Conservation (phyloP, 257 asterid species). For the Solanum ossicruentum region DNA sequence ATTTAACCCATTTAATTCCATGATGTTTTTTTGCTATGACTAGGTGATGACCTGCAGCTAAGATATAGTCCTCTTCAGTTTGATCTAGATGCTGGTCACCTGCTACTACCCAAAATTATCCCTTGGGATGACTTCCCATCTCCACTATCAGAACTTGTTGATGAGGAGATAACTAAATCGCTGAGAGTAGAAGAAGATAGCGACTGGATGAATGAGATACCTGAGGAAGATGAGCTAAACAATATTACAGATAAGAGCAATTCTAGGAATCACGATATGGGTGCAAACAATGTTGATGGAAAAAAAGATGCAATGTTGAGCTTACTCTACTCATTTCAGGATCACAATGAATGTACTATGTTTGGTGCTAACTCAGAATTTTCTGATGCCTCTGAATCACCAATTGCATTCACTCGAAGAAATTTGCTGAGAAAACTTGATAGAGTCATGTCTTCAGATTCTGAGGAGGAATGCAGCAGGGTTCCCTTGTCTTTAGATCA, state of each 20-base stretch:
- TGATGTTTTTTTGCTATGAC: conserved; percentile 1
- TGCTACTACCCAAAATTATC: conserved; percentile 52
- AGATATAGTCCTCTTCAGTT: conserved; percentile 48
- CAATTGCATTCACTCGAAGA: conserved; percentile 34
- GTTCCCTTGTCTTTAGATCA: conserved; percentile 22
- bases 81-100: conserved; percentile 83
- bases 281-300: conserved; percentile 27
- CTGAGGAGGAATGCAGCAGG: conserved; percentile 53
- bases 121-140: conserved; percentile 52
- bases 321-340: conserved; percentile 27
- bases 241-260: conserved; percentile 4
- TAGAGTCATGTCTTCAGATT: conserved; percentile 64
- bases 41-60: conserved; percentile 33
- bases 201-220: conserved; percentile 15
- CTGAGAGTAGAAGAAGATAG: conserved; percentile 36
- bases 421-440: conserved; percentile 37
- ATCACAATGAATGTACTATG: conserved; percentile 29
- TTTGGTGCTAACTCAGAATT: conserved; percentile 30
- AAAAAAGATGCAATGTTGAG: conserved; percentile 67
- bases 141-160: conserved; percentile 69
- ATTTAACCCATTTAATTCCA: not conserved
- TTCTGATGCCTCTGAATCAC: conserved; percentile 48
- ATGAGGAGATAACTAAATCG: conserved; percentile 59
- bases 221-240: conserved; percentile 17
- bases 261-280: conserved; percentile 4